Base-by-base conservation (phyloP, 192 early-diverging fungal genomes). In the Lunasporangiospora selenospora region DNA sequence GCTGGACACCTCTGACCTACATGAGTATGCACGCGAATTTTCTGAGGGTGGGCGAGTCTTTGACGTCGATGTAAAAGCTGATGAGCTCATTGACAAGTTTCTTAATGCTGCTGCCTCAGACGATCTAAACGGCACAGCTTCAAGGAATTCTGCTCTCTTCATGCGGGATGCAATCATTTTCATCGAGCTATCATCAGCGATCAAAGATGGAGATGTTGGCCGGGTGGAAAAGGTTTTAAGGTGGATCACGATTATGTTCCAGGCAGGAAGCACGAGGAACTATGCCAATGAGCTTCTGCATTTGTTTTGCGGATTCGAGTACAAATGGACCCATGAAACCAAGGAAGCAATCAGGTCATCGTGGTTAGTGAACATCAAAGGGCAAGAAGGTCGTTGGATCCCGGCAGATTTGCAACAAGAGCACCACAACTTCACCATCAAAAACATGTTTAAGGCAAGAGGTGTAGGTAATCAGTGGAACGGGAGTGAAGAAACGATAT, bases 181-280 rank as follows among this genome's bases (percentile, higher is more conserved):
- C 50, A 53, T 62, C 10, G 60, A 62, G 50, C 44, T 62, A 26
- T 6, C 2, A 12, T 31, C 34, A 5, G 60, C 60, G 9, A 27
- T 45, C 49, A 53, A 62, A 44, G 49, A 38, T 5, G 60, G 60
- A 8, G 60, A 62, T 24, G 53, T 62, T 38, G 60, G 60, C n/a
- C 31, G 60, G 38, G 53, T 62, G 32, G 16, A 21, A 1, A 21
- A 34, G 31, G 0, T 62, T 1, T 24, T 62, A 16, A 48, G 40
- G 39, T 44, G n/a, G 49, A 62, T 62, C 11, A 62, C 60, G 13
- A 29, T 62, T 38, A 62, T 62, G 60, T 53, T 62, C 49, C 60
- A 62, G 42, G 60, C 49, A 37, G 50, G 60, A 34, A 50, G 60
- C 41, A 62, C 42, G 23, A 62, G 27, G 40, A 62, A 62, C 49